A percentile compares a stretch with the other conserved stretches of the same genome.
These are phyloP conservation scores for Xerocomus brunneocitrinus DNA, from an alignment of 768 basidiomycete genomes.

Conservation along the genomic window DNA sequence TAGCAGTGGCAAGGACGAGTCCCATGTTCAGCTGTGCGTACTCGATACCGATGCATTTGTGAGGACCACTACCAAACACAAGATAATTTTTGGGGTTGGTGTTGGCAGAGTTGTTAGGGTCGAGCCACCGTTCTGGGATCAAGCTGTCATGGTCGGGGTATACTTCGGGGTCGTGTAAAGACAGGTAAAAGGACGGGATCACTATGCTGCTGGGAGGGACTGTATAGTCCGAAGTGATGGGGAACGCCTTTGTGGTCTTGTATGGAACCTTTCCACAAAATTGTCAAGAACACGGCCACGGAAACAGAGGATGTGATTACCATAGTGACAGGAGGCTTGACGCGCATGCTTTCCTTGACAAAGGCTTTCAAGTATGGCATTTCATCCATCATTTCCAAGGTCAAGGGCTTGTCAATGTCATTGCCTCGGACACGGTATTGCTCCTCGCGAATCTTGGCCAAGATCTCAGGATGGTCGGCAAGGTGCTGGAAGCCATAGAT, in stretches of 20 bases:
- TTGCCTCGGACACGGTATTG: constrained; percentile 80
- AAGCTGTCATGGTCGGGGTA: constrained; percentile 86
- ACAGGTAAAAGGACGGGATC: constrained; percentile 90
- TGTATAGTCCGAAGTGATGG: constrained; percentile 86
- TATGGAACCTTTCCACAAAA: constrained; percentile 76
- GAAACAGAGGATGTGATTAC: constrained; percentile 35
- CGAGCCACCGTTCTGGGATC: constrained; percentile 90
- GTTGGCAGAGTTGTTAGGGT: constrained; percentile 72
- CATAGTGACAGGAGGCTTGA: constrained; percentile 96
- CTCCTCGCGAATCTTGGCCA: constrained; percentile 87
- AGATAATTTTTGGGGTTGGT: constrained; percentile 91
- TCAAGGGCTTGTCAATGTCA: constrained; percentile 70
- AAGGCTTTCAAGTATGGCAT: constrained; percentile 92
- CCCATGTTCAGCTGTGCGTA: constrained; percentile 92
- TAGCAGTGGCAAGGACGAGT: constrained; percentile 79
- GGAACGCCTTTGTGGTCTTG: constrained; percentile 83
- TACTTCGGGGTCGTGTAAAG: constrained; percentile 82
- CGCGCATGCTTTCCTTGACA: constrained; percentile 88
- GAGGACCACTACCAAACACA: constrained; percentile 91
- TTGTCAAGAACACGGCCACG: constrained; percentile 4
- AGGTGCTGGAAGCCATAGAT: constrained; percentile 97
- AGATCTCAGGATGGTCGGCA: constrained; percentile 84
- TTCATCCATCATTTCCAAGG: constrained; percentile 83
- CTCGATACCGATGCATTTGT: constrained; percentile 88
- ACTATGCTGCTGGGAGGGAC: constrained; percentile 91